Evolutionary conservation across 2,329 filamentous ascomycete species (phyloP), one percentile per base, ranked within the genome.

Genomic region (Pseudopithomyces maydicus): DNA sequence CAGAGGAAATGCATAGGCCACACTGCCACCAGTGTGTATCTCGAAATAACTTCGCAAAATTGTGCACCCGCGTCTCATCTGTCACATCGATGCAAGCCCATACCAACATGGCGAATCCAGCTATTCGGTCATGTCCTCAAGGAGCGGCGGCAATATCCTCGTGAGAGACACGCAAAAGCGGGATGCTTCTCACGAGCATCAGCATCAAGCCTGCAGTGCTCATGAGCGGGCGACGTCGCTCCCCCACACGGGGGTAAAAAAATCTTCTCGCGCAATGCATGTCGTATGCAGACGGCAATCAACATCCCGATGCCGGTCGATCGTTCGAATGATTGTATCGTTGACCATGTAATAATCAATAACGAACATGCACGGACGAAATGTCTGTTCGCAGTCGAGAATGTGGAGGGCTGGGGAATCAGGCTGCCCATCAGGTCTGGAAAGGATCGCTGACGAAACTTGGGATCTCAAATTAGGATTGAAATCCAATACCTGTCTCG

Each of bases 281-380:
- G 55, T 54, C 60, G 54, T 61, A 65, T 68, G 62, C 63, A 68
- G 56, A 5, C 65, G 61, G 61, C 64, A 73, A 70, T 65, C 62
- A 64, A 53, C 50, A 43, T 49, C 38, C 56, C 61, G 55, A 61
- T 41, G 57, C 60, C 55, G 54, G 41, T 51, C 20, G 11, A 47
- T 22, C 33, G n/a, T 48, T 12, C 36, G 19, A 10, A 29, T 29
- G 42, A 52, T 55, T 59, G 55, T 54, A 56, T 59, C 57, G 39
- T 51, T 14, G 36, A 57, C 45, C 57, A 36, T 41, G 26, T 29
- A 29, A 29, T 50, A 55, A 32, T 48, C 56, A 50, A 53, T 64
- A 58, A 47, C 59, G 65, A 62, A 58, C 62, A 36, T 57, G 46
- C 57, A 55, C 53, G 45, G 55, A 51, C 65, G 54, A 68, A 58